These are phyloP conservation scores for Saposhnikovia divaricata DNA, from an alignment of 129 eudicot genomes.

Conservation along the genomic window DNA sequence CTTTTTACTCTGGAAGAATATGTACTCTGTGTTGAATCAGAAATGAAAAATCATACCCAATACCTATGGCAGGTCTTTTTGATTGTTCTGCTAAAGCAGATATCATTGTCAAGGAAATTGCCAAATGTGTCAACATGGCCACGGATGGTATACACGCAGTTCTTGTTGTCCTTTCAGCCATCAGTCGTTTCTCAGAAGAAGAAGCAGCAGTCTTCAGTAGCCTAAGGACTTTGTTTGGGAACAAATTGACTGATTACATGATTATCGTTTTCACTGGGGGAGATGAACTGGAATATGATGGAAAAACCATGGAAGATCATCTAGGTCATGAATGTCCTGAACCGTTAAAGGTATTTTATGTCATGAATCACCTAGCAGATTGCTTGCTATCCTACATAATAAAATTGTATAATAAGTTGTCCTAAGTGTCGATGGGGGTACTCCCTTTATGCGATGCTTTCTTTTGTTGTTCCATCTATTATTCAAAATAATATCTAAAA, in stretches of 20 bases:
- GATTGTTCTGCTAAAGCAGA: slow-evolving; percentile 61
- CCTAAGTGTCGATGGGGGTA: too few relatives aligned
- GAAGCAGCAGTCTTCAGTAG: slow-evolving; percentile 62
- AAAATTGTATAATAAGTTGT: too few relatives aligned
- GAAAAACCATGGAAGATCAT: slow-evolving; percentile 52
- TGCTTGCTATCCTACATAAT: too few relatives aligned
- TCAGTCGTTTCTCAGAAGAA: slow-evolving; percentile 66
- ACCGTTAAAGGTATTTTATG: slow-evolving; percentile 48
- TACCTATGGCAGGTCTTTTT: slow-evolving; percentile 50
- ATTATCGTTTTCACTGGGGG: slow-evolving; percentile 86
- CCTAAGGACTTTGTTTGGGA: slow-evolving; percentile 60
- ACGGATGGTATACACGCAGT: slow-evolving; percentile 90
- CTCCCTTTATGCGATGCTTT: too few relatives aligned
- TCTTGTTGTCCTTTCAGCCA: slow-evolving; percentile 57
- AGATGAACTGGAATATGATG: slow-evolving; percentile 75
- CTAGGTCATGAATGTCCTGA: slow-evolving; percentile 47
- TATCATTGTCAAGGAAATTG: slow-evolving; percentile 72
- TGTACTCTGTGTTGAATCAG: not conserved
- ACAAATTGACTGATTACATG: slow-evolving; percentile 66
- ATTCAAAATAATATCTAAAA: too few relatives aligned
- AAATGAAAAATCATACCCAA: not conserved
- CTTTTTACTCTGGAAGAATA: too few relatives aligned
- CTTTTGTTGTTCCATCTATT: too few relatives aligned
- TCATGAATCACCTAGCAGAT: too few relatives aligned
- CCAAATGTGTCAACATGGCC: slow-evolving; percentile 83